Evolutionary conservation across 768 basidiomycete species (phyloP), one percentile per base, ranked within the genome.

Genomic region (Agrocybe chaxingu): DNA sequence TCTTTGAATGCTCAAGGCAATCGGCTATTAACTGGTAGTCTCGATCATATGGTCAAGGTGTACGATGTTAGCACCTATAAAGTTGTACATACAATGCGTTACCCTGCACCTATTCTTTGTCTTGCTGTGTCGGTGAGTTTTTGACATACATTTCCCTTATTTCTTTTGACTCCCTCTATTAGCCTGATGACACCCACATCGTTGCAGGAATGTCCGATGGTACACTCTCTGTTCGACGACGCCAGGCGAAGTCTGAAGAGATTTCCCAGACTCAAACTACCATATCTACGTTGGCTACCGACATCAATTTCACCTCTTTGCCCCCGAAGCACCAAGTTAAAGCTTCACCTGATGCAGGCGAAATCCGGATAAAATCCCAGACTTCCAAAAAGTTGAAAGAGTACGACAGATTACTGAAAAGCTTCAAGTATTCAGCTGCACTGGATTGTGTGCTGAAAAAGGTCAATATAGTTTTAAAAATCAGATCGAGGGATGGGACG

Each of bases 41-140:
- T 99, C 54, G 97, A 99, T 66, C 94, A 96, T 58, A 89, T 99
- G 89, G 92, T 98, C 51, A 99, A 99, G 70, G 95, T 98, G 32
- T 99, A 98, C 71, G 96, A 98, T 67, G 84, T 95, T 34, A 82
- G 88, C 63, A 83, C 83, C 11, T 98, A 96, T 76, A 89, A 90
- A 61, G 97, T 99, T 33, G 85, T 97, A 10, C 97, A 99, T 62
- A 98, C 97, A 3, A 98, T 99, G 92, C 86, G 97, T 40, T 98
- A 98, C 68, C 91, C 96, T 4, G 92, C 94, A 4, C 92, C 94
- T 4, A 69, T 99, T 1, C 76, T 99, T 12, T 92, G 87, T 62
- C 73, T 98, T 38, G 93, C 94, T 11, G 77, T 98, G 41, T 98
- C 96, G 52, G 95, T 96, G 68, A 61, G 86, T 75, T 5, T 35